Evolutionary conservation across 495 filamentous ascomycete species (phyloP), one percentile per base, ranked within the genome.

Genomic region (Thozetella sp.): DNA sequence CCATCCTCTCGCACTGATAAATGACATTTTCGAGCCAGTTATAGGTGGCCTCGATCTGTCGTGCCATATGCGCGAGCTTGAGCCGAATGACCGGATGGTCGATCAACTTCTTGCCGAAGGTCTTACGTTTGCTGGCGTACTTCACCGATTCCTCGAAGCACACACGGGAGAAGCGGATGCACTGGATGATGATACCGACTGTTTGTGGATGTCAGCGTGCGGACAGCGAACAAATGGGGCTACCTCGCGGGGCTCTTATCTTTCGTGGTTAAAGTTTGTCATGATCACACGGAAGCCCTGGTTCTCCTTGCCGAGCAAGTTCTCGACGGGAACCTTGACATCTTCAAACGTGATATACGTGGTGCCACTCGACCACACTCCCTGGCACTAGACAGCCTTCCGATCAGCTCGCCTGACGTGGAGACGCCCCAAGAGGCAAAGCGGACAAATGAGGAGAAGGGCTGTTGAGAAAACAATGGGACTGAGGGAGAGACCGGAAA

Each of bases 191-290:
- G 74, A 98, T 98, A 51, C 95, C 95, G 61, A 48, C 43, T 48
- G 30, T 37, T 37, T n/a, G n/a, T n/a, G n/a, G n/a, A n/a, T n/a
- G n/a, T n/a, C 9, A 37, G 30, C 30, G 30, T 17, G 17, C 6
- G 30, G 30, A 9, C 17, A 37, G 30, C 30, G 30, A 37, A 9
- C 6, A 17, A 6, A 99, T 92, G 54, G n/a, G n/a, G n/a, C n/a
- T n/a, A n/a, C n/a, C n/a, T n/a, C n/a, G n/a, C n/a, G n/a, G n/a
- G n/a, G n/a, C n/a, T n/a, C n/a, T n/a, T n/a, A n/a, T n/a, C 95
- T 90, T 78, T 98, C 95, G 83, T 98, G 95, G 83, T 99, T 99
- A 83, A 99, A 99, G 83, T 99, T 99, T 59, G 93, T 96, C 93
- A 97, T 96, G 79, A 96, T 90, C 55, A 93, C 93, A 76, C 93